Percentiles rank a stretch among this genome's conserved stretches.
Conservation (phyloP, 2,329 filamentous ascomycete species). For the Epichloe coenophiala region DNA sequence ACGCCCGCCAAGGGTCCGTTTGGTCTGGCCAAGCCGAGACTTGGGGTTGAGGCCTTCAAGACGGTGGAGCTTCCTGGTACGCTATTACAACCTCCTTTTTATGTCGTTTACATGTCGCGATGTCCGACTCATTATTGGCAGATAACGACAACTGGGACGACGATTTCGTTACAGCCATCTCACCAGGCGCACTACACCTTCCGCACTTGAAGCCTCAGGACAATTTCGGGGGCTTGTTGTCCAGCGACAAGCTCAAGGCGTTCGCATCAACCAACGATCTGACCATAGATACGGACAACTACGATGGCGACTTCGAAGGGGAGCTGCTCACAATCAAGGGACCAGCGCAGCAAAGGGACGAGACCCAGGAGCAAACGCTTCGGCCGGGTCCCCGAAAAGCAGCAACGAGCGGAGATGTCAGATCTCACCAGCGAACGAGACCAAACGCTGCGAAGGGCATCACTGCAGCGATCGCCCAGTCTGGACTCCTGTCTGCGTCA, state of each 20-base stretch:
- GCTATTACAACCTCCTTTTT: conserved; percentile 10
- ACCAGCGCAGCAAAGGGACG: conserved; percentile 32
- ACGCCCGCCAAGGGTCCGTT: conserved; percentile 49
- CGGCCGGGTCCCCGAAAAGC: conserved; percentile 34
- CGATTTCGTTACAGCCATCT: conserved; percentile 85
- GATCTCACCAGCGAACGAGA: conserved; percentile 24
- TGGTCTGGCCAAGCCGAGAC: conserved; percentile 44
- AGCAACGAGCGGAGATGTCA: conserved; percentile 24
- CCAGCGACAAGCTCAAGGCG: conserved; percentile 81
- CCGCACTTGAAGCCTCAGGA: conserved; percentile 85
- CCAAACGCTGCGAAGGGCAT: conserved; percentile 13
- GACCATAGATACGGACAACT: conserved; percentile 52
- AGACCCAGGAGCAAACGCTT: conserved; percentile 49
- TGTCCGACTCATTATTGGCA: conserved; percentile 13
- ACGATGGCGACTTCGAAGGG: conserved; percentile 65
- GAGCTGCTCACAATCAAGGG: conserved; percentile 63
- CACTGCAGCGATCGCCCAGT: conserved; percentile 11
- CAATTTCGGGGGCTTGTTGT: conserved; percentile 84
- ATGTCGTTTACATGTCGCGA: neutral
- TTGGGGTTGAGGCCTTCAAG: conserved; percentile 44
- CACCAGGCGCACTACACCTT: conserved; percentile 68
- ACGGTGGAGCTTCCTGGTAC: conserved; percentile 46
- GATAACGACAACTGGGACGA: conserved; percentile 94
- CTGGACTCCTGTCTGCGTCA: conserved; percentile 25
- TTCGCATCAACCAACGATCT: conserved; percentile 69